Base-by-base conservation (phyloP, 2,329 filamentous ascomycete species). In the Bipolaris cookei region DNA sequence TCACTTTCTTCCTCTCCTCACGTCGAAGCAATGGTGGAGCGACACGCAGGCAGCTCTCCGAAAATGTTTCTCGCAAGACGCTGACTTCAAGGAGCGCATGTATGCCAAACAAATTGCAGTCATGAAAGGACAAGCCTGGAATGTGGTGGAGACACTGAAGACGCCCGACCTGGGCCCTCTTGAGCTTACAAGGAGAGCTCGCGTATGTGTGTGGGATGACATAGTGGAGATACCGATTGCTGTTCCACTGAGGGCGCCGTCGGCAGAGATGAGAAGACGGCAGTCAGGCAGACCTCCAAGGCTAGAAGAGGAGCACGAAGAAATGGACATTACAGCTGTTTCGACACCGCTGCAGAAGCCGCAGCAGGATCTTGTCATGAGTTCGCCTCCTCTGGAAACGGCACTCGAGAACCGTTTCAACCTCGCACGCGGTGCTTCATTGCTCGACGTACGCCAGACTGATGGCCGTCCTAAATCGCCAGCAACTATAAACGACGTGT, bases 51-150 rank as follows among this genome's bases (percentile, higher is more conserved):
- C 91, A 58, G 90, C 92, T 20, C 81, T 99, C 37, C 90, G 95
- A 51, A 86, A 87, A 60, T 88, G 97, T 43, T 99, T 99, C 75
- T 89, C 91, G 64, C 87, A 96, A 73, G 95, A 99, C 76, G 88
- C 89, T 2, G 95, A 99, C 77, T 99, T 99, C 77, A 92, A 98
- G 75, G 95, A 99, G 79, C 90, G 91, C 77, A 99, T 99, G 95
- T 99, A 97, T 78, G 92, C 92, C n/a, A 88, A 91, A 65, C 95
- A 99, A 73, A 96, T 99, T 60, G 94, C 95, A 1, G 95, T 99
- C 57, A 97, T 99, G 92, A 99, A 99, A 78, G 95, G 95, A 10
- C 95, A 99, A 74, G 95, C 95, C 0, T 99, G 95, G 92, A 99
- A 99, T 73, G 95, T 99, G 0, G 95, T 99, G 4, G 95, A 99